Evolutionary conservation across 169 alveolate species (phyloP).

Genomic region (Toxoplasma gondii): DNA sequence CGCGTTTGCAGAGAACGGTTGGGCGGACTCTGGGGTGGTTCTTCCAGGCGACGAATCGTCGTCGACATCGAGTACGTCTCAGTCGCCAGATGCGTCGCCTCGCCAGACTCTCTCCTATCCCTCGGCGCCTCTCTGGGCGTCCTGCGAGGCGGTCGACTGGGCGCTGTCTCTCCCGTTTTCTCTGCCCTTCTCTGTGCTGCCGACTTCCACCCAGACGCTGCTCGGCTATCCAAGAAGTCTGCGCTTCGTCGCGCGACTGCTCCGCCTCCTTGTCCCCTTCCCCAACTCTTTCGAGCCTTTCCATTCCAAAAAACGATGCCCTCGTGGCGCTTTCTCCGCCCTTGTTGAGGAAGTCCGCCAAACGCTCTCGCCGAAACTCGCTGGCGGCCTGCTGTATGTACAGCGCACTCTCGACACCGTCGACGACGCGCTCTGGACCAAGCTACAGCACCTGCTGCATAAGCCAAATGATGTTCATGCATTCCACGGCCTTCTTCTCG

Average conservation of each 20-base stretch:
- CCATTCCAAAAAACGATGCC: neutral
- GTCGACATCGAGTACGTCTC: neutral
- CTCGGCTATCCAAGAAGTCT: slow-evolving; percentile 43
- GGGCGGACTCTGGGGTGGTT: neutral
- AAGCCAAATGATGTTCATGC: slow-evolving; percentile 14
- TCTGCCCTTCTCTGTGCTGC: slow-evolving; percentile 9
- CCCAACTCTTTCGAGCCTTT: neutral
- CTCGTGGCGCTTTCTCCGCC: neutral
- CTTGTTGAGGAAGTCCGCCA: slow-evolving; percentile 6
- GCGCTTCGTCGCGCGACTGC: slow-evolving; percentile 16
- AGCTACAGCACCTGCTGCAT: slow-evolving; percentile 15
- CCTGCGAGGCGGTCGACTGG: slow-evolving; percentile 54
- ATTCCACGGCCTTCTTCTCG: neutral
- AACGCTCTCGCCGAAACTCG: slow-evolving; percentile 29
- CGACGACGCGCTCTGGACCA: slow-evolving; percentile 44
- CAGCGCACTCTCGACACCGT: neutral
- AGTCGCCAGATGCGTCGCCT: neutral
- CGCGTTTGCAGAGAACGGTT: neutral
- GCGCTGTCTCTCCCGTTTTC: slow-evolving; percentile 41
- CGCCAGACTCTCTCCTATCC: neutral
- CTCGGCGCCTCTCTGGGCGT: slow-evolving; percentile 49
- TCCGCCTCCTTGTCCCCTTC: slow-evolving; percentile 1
- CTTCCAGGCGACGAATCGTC: neutral
- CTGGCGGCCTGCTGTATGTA: neutral
- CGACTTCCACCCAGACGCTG: slow-evolving; percentile 42